These are phyloP conservation scores for Rhodotorula diobovata DNA, from an alignment of 768 basidiomycete genomes.

Conservation along the genomic window DNA sequence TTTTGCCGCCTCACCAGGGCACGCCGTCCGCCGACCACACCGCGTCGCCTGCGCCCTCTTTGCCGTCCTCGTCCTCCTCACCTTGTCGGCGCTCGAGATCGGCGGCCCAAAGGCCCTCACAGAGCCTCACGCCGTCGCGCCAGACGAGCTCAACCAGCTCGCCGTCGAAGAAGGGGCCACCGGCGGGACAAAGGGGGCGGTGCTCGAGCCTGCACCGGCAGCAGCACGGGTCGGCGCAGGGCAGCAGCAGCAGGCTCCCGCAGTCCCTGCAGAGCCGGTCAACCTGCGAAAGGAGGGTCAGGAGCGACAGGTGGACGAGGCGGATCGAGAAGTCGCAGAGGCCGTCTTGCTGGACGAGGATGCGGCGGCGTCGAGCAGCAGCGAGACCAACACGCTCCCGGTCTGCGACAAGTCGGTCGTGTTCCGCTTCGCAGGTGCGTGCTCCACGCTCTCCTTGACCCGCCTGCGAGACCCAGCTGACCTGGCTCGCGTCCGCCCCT, in stretches of 20 bases:
- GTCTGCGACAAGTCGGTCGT: slow-evolving; percentile 20
- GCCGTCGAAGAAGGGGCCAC: no score
- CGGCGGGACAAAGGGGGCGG: no score
- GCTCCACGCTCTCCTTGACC: background rate
- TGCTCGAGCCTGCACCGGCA: background rate
- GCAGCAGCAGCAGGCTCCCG: background rate
- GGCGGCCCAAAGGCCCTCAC: background rate
- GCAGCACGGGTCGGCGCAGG: background rate
- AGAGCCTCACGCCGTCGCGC: background rate
- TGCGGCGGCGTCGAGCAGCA: no score
- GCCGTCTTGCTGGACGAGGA: background rate
- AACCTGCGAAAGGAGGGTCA: no score
- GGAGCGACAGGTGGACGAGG: background rate
- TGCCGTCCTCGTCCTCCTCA: background rate
- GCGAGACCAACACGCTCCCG: background rate
- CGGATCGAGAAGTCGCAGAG: background rate
- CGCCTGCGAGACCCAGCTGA: background rate
- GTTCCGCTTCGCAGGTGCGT: slow-evolving; percentile 30
- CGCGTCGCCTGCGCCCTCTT: background rate
- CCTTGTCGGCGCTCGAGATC: background rate
- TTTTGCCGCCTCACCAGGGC: background rate
- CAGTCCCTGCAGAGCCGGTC: background rate
- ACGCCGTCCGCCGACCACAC: background rate
- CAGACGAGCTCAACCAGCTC: background rate
- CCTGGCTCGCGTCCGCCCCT: background rate